Conservation (phyloP, 768 basidiomycete species). For the Serendipita indica region DNA sequence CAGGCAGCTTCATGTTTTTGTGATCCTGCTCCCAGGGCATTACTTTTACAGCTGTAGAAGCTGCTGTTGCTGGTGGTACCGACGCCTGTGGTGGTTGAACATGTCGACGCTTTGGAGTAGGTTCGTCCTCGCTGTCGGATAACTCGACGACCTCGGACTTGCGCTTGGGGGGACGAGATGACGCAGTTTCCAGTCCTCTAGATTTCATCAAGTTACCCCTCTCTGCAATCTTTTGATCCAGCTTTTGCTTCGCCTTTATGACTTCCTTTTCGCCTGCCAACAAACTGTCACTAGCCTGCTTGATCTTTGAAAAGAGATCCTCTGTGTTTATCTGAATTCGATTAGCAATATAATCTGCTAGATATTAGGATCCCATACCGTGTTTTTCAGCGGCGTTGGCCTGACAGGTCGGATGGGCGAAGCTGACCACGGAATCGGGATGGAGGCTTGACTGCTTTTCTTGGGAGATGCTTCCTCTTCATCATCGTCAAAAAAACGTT, state of each 20-base stretch:
- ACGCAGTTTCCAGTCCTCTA: neutral
- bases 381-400: neutral
- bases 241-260: no score
- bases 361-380: neutral
- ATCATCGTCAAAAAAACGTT: neutral
- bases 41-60: no score
- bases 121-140: neutral
- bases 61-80: neutral
- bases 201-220: no score
- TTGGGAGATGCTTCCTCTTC: neutral
- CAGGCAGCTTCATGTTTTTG: neutral
- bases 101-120: neutral
- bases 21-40: slow-evolving; percentile 1
- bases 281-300: no score
- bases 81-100: neutral
- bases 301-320: neutral
- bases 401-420: neutral
- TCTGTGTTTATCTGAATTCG: neutral
- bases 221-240: no score
- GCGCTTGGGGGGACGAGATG: neutral
- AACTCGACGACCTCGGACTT: neutral
- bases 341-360: neutral
- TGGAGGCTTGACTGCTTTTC: neutral
- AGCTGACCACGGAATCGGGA: neutral
- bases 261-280: no score